These are phyloP conservation scores for Pittosporum tobira DNA, from an alignment of 129 eudicot genomes.

Conservation along the genomic window DNA sequence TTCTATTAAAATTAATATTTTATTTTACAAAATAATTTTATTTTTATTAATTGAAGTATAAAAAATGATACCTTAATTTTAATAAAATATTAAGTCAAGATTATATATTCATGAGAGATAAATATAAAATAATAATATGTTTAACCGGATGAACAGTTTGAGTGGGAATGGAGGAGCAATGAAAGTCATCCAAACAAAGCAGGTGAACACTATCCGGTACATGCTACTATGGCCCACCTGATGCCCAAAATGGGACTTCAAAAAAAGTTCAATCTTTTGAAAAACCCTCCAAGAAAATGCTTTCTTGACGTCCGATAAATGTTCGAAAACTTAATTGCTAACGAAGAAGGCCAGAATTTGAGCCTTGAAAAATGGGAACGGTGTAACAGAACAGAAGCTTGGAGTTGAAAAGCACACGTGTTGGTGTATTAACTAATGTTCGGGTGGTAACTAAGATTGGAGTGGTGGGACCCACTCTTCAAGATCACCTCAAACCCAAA, in stretches of 20 bases:
- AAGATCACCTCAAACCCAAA: constrained; percentile 15
- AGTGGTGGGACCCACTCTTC: constrained; percentile 13
- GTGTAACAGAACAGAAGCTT: constrained; percentile 14
- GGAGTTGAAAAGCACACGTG: constrained; percentile 29
- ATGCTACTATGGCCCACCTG: constrained; percentile 33
- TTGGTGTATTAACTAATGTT: constrained; percentile 17
- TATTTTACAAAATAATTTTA: too few relatives aligned
- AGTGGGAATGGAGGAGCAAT: constrained; percentile 24
- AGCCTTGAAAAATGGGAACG: too few relatives aligned
- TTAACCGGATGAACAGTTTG: constrained; percentile 28
- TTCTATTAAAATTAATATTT: too few relatives aligned
- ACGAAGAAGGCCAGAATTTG: constrained; percentile 11
- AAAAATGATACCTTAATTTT: neutral
- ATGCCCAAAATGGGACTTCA: constrained; percentile 5
- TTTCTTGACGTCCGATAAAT: constrained; percentile 1
- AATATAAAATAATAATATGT: too few relatives aligned
- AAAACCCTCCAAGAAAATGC: constrained; percentile 25
- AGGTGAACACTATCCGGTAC: constrained; percentile 41
- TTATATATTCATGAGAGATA: too few relatives aligned
- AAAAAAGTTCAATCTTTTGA: neutral
- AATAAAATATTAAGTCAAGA: neutral
- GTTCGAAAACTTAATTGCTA: constrained; percentile 20
- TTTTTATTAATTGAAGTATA: constrained; percentile 8
- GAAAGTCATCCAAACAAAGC: constrained; percentile 18
- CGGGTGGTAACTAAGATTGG: constrained; percentile 21